phyloP scores from a whole-genome alignment of 2,329 filamentous ascomycete genomes.

The Helotiales sp. region DNA sequence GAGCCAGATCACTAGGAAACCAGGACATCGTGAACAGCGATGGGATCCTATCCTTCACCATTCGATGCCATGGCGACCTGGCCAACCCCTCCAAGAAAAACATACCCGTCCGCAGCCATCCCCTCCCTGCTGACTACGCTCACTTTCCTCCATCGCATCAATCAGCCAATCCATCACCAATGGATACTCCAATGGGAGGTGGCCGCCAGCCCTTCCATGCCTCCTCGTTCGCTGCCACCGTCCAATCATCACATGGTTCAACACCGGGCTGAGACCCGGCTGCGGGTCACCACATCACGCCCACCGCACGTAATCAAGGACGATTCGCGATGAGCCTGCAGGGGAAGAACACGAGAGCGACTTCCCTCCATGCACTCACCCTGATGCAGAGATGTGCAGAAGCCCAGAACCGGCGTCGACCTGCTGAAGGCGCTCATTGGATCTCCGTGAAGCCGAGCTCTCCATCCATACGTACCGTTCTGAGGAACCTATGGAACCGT shows the following conservation, averaged over 20 bases:
- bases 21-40: neutral
- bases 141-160: neutral
- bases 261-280: conserved; percentile 6
- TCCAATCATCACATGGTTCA: conserved; percentile 5
- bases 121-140: conserved; percentile 5
- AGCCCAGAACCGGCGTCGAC: too few relatives aligned
- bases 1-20: too few relatives aligned
- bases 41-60: neutral
- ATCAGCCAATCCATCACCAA: conserved; percentile 12
- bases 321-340: conserved; percentile 12
- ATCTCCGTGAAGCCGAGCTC: neutral
- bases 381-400: neutral
- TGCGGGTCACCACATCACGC: conserved; percentile 6
- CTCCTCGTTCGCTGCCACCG: conserved; percentile 2
- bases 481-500: neutral
- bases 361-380: neutral
- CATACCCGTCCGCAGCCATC: neutral
- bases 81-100: neutral
- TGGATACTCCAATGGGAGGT: conserved; percentile 5
- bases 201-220: conserved; percentile 11
- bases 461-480: neutral
- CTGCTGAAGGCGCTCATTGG: conserved; percentile 2
- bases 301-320: conserved; percentile 8
- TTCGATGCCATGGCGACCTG: neutral
- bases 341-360: neutral